Evolutionary conservation across 345 rosid species (phyloP).

Genomic region (Lepidium africanum): DNA sequence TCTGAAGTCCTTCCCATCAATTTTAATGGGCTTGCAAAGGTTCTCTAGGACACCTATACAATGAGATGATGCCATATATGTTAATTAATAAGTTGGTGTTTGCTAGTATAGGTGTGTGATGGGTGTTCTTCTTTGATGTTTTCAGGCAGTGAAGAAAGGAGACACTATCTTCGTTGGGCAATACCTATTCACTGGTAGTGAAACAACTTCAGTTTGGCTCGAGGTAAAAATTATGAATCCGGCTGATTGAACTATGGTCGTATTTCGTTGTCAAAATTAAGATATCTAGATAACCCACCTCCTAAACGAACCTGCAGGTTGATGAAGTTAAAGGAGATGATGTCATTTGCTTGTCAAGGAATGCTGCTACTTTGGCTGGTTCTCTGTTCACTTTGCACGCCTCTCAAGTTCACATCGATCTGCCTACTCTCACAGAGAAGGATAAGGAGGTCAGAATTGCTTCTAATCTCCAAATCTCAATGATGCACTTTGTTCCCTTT

Average conservation of each 20-base stretch:
- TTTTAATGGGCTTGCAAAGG: slow-evolving; percentile 83
- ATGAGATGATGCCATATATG: not conserved
- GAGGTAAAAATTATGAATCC: slow-evolving; percentile 46
- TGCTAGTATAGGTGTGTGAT: not conserved
- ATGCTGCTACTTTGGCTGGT: slow-evolving; percentile 82
- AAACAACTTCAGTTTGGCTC: slow-evolving; percentile 95
- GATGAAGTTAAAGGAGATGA: slow-evolving; percentile 73
- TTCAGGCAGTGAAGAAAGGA: slow-evolving; percentile 82
- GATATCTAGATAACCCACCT: not conserved
- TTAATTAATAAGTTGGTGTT: not conserved
- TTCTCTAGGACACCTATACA: slow-evolving; percentile 4
- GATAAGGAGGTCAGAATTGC: slow-evolving; percentile 69
- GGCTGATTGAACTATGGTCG: not conserved
- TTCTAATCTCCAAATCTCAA: not conserved
- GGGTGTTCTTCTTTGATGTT: slow-evolving; percentile 18
- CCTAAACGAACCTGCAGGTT: slow-evolving; percentile 41
- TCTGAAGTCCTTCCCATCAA: slow-evolving; percentile 85
- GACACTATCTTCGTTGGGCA: slow-evolving; percentile 95
- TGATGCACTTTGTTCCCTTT: not conserved
- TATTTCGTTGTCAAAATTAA: not conserved
- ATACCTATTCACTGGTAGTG: slow-evolving; percentile 94
- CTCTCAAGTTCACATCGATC: slow-evolving; percentile 78
- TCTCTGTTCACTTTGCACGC: slow-evolving; percentile 78
- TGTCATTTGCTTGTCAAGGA: slow-evolving; percentile 81
- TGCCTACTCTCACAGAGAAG: slow-evolving; percentile 83